Conservation (phyloP, 805 yeast species). For the Isabelozyma rhagii region DNA sequence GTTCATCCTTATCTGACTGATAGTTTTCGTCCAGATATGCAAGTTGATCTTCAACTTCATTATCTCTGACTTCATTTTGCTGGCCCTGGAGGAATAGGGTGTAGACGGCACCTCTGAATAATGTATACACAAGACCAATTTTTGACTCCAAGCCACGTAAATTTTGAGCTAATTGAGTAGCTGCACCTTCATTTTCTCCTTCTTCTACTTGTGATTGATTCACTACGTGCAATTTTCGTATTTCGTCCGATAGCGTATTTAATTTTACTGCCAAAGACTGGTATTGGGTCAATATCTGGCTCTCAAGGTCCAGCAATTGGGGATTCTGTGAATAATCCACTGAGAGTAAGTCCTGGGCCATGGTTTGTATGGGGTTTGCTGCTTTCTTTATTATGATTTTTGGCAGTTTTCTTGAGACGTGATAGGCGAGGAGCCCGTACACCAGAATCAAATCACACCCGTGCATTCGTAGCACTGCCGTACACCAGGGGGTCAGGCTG, state of each 20-base stretch:
- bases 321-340: constrained; percentile 16
- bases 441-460: neutral
- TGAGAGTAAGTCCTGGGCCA: constrained; percentile 11
- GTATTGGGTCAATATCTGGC: constrained; percentile 36
- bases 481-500: neutral
- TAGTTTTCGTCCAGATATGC: constrained; percentile 1
- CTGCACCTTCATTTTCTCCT: constrained; percentile 12
- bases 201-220: constrained; percentile 1
- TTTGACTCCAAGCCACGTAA: constrained; percentile 61
- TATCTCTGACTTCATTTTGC: constrained; percentile 2
- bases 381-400: neutral
- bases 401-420: neutral
- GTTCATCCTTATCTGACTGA: constrained; percentile 1
- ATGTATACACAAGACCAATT: constrained; percentile 60
- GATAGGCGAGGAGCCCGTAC: neutral
- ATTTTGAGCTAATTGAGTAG: constrained; percentile 39
- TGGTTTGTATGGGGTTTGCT: too few species aligned
- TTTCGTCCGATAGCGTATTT: constrained; percentile 27
- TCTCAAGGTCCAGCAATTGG: constrained; percentile 25
- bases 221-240: constrained; percentile 17
- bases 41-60: constrained; percentile 4
- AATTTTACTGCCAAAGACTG: constrained; percentile 32
- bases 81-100: constrained; percentile 47
- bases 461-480: neutral
- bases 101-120: constrained; percentile 70